Base-by-base conservation (phyloP, 352 stramenopile species). In the Globisporangium lucens region DNA sequence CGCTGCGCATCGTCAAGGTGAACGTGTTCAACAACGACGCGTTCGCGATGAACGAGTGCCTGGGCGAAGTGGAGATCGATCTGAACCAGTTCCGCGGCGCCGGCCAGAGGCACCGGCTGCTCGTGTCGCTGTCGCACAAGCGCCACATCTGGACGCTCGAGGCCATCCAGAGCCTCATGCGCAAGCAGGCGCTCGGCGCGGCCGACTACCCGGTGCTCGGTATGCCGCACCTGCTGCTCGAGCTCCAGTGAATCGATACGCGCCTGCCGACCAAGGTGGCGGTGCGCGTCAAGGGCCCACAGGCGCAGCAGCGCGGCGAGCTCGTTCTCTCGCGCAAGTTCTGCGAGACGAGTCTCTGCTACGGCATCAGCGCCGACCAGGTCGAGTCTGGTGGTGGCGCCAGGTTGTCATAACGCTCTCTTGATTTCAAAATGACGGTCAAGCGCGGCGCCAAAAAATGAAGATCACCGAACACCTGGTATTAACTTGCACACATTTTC, bases 171-270 rank as follows among this genome's bases (percentile, higher is more conserved):
- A 79, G 63, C 36, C 71, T 85, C 59, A 78, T 82, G 73, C 75
- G 77, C 43, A 76, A 77, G 60, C 75, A 85, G 61, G 75, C 78
- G 33, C 38, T 78, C 36, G 77, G 77, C 24, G 76, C 69, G 1
- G 70, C 65, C 30, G 67, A 76, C 56, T 80, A 80, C 63, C 70
- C 74, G 24, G 79, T 83, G 68, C 76, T 82, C 22, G 77, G 75
- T 20, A 68, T 74, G 71, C 78, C 80, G 51, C 78, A 87, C 38
- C 17, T 87, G 36, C 67, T 82, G 10, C 35, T 89, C 27, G 77
- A 87, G 68, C 57, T 89, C 49, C 80, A 89, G 65, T 86, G 79
- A 79, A 80, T 89, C 67, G 80, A 89, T 71, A 86, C 80, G 49
- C 80, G 77, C 17, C 68, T 89, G 69, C 80, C 79, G 12, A 83